Evolutionary conservation across 805 yeast genomes (phyloP).

Genomic region (Cyberlindnera samutprakarnensis): DNA sequence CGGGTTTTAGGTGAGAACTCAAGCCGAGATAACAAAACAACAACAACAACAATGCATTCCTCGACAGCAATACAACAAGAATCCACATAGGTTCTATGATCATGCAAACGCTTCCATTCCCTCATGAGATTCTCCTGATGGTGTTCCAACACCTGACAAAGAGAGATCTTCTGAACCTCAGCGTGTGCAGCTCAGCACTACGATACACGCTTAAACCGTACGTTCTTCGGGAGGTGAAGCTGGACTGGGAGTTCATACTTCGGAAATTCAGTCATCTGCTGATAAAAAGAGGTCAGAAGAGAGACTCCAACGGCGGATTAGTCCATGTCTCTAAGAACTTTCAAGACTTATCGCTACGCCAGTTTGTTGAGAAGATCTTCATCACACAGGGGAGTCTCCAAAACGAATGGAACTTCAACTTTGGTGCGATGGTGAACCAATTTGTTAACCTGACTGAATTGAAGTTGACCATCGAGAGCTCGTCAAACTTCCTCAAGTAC

Average conservation of each 20-base stretch:
- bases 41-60: too few species aligned
- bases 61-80: not conserved
- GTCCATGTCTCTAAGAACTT: not conserved
- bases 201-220: conserved; percentile 16
- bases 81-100: not conserved
- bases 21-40: too few species aligned
- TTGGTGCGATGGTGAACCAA: conserved; percentile 17
- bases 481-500: conserved; percentile 30
- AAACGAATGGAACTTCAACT: conserved; percentile 29
- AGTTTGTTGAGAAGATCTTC: conserved; percentile 20
- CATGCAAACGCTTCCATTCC: conserved; percentile 1
- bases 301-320: conserved; percentile 1
- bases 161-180: conserved; percentile 11
- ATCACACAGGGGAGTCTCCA: conserved; percentile 23
- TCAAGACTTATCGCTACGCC: too few species aligned
- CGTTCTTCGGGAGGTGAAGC: conserved; percentile 7
- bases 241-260: conserved; percentile 15
- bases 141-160: conserved; percentile 13
- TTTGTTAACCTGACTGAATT: conserved; percentile 20
- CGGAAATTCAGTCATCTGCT: conserved; percentile 3
- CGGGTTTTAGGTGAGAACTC: too few species aligned
- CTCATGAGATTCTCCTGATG: conserved; percentile 15
- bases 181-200: conserved; percentile 4
- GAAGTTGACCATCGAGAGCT: conserved; percentile 21
- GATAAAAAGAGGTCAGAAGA: conserved; percentile 3